These are phyloP conservation scores for Carex scoparia DNA, from an alignment of 176 grass and related monocot species.

Conservation along the genomic window DNA sequence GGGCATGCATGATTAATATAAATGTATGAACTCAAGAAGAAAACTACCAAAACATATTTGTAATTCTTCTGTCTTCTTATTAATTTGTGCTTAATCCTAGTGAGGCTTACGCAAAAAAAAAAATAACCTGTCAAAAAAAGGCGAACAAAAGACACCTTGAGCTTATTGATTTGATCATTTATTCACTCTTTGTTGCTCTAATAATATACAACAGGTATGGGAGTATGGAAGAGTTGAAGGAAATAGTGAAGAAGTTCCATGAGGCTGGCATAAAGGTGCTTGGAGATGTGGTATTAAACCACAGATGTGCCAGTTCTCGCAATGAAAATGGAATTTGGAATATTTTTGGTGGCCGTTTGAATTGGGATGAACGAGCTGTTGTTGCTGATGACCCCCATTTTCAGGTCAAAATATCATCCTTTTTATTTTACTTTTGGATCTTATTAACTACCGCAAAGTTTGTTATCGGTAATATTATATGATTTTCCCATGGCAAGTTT, in stretches of 20 bases:
- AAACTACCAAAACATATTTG: not conserved
- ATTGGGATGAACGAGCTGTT: constrained; percentile 86
- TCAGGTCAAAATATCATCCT: constrained; percentile 40
- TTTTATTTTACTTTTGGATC: not conserved
- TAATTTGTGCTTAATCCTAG: not conserved
- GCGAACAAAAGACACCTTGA: not conserved
- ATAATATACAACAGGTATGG: constrained; percentile 65
- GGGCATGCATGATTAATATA: not conserved
- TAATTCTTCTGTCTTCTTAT: not conserved
- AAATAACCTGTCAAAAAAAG: not conserved
- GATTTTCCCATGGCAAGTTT: not conserved
- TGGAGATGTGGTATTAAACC: constrained; percentile 93
- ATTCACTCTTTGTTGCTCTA: not conserved
- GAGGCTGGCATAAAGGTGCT: constrained; percentile 83
- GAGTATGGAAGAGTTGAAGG: constrained; percentile 74
- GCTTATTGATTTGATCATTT: not conserved
- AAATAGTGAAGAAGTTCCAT: constrained; percentile 70
- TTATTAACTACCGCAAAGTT: not conserved
- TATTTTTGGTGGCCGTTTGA: constrained; percentile 82
- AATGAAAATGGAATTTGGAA: constrained; percentile 88
- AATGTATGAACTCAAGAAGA: not conserved
- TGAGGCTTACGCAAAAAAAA: not conserved
- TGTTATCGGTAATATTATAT: not conserved
- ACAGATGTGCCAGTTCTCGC: constrained; percentile 77
- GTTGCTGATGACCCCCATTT: constrained; percentile 99